Conservation (phyloP, 2,329 filamentous ascomycete species). For the Stagonosporopsis chrysanthemi region DNA sequence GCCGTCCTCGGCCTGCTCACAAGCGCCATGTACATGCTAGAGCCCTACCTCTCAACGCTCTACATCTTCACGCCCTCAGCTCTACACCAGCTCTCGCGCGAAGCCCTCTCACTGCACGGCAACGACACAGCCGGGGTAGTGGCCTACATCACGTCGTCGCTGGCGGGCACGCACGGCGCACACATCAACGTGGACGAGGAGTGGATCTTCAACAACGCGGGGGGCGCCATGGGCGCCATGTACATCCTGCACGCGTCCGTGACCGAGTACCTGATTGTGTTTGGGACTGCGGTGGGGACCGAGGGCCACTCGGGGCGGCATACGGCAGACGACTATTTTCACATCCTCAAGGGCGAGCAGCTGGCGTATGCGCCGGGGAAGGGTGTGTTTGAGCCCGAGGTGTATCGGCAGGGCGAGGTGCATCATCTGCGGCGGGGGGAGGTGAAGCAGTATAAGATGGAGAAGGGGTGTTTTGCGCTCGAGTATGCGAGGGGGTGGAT, state of each 20-base stretch:
- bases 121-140: slow-evolving; percentile 77
- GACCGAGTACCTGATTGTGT: slow-evolving; percentile 65
- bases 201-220: slow-evolving; percentile 93
- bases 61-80: slow-evolving; percentile 78
- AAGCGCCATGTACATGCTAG: slow-evolving; percentile 38
- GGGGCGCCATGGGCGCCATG: slow-evolving; percentile 91
- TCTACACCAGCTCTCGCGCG: slow-evolving; percentile 72
- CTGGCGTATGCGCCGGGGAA: slow-evolving; percentile 70
- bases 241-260: slow-evolving; percentile 87
- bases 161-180: slow-evolving; percentile 53
- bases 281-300: slow-evolving; percentile 74
- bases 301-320: slow-evolving; percentile 89
- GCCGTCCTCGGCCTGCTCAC: slow-evolving; percentile 34
- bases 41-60: slow-evolving; percentile 53
- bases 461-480: slow-evolving; percentile 77
- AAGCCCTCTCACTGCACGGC: slow-evolving; percentile 72
- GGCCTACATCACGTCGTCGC: slow-evolving; percentile 72
- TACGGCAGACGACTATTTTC: slow-evolving; percentile 93
- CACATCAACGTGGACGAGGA: slow-evolving; percentile 76
- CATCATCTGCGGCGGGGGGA: slow-evolving; percentile 75
- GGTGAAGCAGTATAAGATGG: slow-evolving; percentile 86
- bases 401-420: slow-evolving; percentile 73
- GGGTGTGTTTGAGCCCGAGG: slow-evolving; percentile 70
- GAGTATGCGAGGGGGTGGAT: slow-evolving; percentile 91
- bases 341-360: slow-evolving; percentile 83